phyloP scores from a whole-genome alignment of 2,329 filamentous ascomycete genomes.

The Periconia macrospinosa region DNA sequence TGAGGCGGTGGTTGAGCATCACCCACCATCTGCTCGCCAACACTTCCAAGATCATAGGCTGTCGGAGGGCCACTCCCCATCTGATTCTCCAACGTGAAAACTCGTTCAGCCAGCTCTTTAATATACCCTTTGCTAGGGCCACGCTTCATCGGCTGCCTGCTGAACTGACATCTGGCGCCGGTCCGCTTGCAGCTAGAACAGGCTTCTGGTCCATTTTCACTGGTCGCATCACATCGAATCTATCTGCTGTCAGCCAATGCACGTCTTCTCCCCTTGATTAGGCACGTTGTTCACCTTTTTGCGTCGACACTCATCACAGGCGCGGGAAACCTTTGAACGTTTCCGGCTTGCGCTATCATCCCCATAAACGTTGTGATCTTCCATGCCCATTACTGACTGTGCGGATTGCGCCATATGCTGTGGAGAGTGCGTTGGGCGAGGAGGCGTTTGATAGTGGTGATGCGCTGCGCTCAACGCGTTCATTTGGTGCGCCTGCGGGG shows the following conservation, averaged over 20 bases:
- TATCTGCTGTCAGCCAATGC: slow-evolving; percentile 21
- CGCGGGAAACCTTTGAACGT: slow-evolving; percentile 46
- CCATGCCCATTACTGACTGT: slow-evolving; percentile 41
- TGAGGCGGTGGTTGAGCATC: slow-evolving; percentile 35
- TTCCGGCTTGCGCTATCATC: slow-evolving; percentile 39
- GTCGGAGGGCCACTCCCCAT: slow-evolving; percentile 32
- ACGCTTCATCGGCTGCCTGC: slow-evolving; percentile 45
- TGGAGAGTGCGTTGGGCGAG: slow-evolving; percentile 40
- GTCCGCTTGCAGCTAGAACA: slow-evolving; percentile 46
- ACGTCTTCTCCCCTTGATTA: not conserved
- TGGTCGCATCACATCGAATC: slow-evolving; percentile 46
- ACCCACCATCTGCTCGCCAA: slow-evolving; percentile 33
- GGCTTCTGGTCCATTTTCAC: slow-evolving; percentile 43
- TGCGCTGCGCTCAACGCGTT: slow-evolving; percentile 30
- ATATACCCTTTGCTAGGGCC: slow-evolving; percentile 48
- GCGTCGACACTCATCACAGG: slow-evolving; percentile 45
- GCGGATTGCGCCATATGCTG: slow-evolving; percentile 46
- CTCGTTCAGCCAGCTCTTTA: slow-evolving; percentile 44
- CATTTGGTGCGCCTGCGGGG: slow-evolving; percentile 30
- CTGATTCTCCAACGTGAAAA: slow-evolving; percentile 42
- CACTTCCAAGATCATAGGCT: slow-evolving; percentile 32
- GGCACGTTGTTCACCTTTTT: slow-evolving; percentile 38
- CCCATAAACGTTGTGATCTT: slow-evolving; percentile 36
- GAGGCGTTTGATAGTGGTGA: slow-evolving; percentile 38
- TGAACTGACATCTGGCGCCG: slow-evolving; percentile 44